These are phyloP conservation scores for Rhizopus sp. DNA, from an alignment of 371 early-diverging fungal species.

Conservation along the genomic window DNA sequence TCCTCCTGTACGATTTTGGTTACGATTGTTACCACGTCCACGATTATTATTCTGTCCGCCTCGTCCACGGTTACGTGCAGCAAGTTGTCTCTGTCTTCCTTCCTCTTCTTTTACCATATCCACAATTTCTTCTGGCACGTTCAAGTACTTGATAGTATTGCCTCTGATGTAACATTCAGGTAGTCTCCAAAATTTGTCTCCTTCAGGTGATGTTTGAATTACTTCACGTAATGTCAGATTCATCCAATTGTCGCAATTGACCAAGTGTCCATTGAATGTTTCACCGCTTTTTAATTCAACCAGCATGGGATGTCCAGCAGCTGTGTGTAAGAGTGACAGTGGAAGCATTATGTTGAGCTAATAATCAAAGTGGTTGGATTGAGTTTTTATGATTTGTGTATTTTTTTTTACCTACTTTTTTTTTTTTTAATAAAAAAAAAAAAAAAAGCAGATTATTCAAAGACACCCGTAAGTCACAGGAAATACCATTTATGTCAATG, in stretches of 20 bases:
- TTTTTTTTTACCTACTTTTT: background rate
- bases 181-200: slow-evolving; percentile 90
- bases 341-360: slow-evolving; percentile 68
- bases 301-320: slow-evolving; percentile 90
- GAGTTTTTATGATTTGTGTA: background rate
- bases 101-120: slow-evolving; percentile 87
- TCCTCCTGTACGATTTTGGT: slow-evolving; percentile 44
- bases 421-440: slow-evolving; percentile 6
- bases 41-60: slow-evolving; percentile 43
- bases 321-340: slow-evolving; percentile 85
- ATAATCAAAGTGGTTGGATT: background rate
- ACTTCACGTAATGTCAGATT: slow-evolving; percentile 95
- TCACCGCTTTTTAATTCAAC: slow-evolving; percentile 99
- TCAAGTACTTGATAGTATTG: slow-evolving; percentile 92
- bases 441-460: too few relatives aligned
- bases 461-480: slow-evolving; percentile 1
- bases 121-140: slow-evolving; percentile 90
- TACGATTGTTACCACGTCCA: slow-evolving; percentile 44
- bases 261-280: slow-evolving; percentile 97
- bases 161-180: slow-evolving; percentile 94
- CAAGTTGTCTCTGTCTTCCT: slow-evolving; percentile 42
- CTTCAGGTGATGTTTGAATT: slow-evolving; percentile 92
- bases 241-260: slow-evolving; percentile 98
- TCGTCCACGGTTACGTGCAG: slow-evolving; percentile 62
- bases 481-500: slow-evolving; percentile 2